A percentile compares a stretch with the other conserved stretches of the same genome.
These are phyloP conservation scores for Pleurotus ostreatus DNA, from an alignment of 768 basidiomycete species.

Conservation along the genomic window DNA sequence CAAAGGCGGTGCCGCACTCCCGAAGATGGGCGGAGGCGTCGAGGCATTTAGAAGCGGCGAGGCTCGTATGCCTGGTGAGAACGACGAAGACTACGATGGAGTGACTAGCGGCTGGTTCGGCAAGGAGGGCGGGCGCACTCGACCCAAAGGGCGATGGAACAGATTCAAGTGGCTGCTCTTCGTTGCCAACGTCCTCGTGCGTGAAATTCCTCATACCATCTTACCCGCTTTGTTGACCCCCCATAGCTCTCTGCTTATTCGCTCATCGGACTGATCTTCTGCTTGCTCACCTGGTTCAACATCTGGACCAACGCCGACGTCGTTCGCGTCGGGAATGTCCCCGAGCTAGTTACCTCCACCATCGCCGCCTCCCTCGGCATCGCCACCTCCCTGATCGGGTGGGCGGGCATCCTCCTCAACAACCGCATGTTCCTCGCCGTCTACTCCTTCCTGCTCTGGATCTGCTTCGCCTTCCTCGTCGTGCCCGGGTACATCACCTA, in stretches of 20 bases:
- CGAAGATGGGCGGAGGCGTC: slow-evolving; percentile 66
- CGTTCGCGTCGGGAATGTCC: slow-evolving; percentile 62
- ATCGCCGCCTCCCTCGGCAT: slow-evolving; percentile 55
- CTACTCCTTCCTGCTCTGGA: slow-evolving; percentile 76
- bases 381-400: slow-evolving; percentile 70
- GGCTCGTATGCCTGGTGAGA: slow-evolving; percentile 44
- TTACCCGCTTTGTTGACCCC: background rate
- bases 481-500: slow-evolving; percentile 78
- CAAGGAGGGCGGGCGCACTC: slow-evolving; percentile 31
- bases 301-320: slow-evolving; percentile 68
- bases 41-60: slow-evolving; percentile 59
- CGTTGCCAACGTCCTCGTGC: slow-evolving; percentile 50
- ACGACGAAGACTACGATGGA: slow-evolving; percentile 55
- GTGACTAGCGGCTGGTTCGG: slow-evolving; percentile 36
- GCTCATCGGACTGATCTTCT: slow-evolving; percentile 55
- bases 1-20: slow-evolving; percentile 31
- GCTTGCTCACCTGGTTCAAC: slow-evolving; percentile 75
- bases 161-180: slow-evolving; percentile 83
- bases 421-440: slow-evolving; percentile 78
- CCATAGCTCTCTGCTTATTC: slow-evolving; percentile 51
- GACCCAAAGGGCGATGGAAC: slow-evolving; percentile 61
- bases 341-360: slow-evolving; percentile 72
- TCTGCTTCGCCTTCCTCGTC: slow-evolving; percentile 66
- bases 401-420: slow-evolving; percentile 79
- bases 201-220: slow-evolving; percentile 12